Percentiles rank a stretch among this genome's conserved stretches.
Evolutionary conservation across 2,329 filamentous ascomycete species (phyloP).

Genomic region (Fusarium coicis): DNA sequence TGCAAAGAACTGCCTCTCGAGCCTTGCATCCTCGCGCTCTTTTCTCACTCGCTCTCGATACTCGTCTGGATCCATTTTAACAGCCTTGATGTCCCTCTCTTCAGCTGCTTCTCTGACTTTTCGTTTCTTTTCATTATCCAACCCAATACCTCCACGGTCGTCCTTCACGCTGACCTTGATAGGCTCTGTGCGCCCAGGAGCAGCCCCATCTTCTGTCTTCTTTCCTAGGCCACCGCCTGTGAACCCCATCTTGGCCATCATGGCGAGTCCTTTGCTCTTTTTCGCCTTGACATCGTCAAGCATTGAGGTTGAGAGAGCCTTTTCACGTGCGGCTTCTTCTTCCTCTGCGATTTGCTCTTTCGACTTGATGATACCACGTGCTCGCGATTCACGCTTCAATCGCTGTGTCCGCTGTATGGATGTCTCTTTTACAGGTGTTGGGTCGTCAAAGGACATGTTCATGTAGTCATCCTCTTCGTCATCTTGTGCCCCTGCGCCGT

Average conservation of each 20-base stretch:
- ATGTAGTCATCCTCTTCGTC: slow-evolving; percentile 96
- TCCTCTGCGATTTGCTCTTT: slow-evolving; percentile 85
- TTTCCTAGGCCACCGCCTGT: slow-evolving; percentile 79
- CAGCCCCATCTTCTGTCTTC: slow-evolving; percentile 59
- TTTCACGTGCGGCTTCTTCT: slow-evolving; percentile 77
- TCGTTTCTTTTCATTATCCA: slow-evolving; percentile 85
- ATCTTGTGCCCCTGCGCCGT: slow-evolving; percentile 40
- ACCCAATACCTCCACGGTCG: slow-evolving; percentile 82
- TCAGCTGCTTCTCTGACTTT: slow-evolving; percentile 74
- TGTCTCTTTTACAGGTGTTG: slow-evolving; percentile 63
- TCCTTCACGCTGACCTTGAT: slow-evolving; percentile 82
- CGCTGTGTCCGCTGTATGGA: slow-evolving; percentile 66
- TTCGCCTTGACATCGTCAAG: slow-evolving; percentile 66
- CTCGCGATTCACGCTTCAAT: slow-evolving; percentile 72
- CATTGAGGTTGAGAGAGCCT: slow-evolving; percentile 78
- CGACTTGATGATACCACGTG: slow-evolving; percentile 75
- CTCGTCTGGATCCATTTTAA: slow-evolving; percentile 72
- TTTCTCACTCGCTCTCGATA: slow-evolving; percentile 77
- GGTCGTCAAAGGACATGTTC: slow-evolving; percentile 88
- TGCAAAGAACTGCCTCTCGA: slow-evolving; percentile 76
- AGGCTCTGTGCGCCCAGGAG: slow-evolving; percentile 67
- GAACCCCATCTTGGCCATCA: slow-evolving; percentile 98
- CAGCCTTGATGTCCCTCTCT: slow-evolving; percentile 66
- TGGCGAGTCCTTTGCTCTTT: slow-evolving; percentile 87
- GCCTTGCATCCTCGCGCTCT: slow-evolving; percentile 74